Percentiles rank a stretch among this genome's conserved stretches.
Conservation (phyloP, 805 yeast species). For the Starmerella asiatica region DNA sequence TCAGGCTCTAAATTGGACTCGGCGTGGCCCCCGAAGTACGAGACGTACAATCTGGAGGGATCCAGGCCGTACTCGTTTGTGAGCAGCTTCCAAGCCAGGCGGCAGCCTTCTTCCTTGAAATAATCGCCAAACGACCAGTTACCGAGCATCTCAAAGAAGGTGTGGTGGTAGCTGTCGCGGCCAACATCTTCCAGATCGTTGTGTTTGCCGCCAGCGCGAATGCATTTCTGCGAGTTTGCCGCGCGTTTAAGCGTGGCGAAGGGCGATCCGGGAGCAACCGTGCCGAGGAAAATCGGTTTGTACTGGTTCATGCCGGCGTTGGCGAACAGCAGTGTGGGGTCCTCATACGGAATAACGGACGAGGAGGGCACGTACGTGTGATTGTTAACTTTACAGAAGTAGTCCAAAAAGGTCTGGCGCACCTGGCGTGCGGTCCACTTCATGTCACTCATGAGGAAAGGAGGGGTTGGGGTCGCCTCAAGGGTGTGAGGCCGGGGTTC, state of each 20-base stretch:
- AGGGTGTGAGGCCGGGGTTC: no score
- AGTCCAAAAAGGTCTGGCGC: constrained; percentile 76
- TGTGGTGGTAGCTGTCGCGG: constrained; percentile 93
- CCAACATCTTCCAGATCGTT: constrained; percentile 96
- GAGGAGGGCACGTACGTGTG: constrained; percentile 87
- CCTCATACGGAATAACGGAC: constrained; percentile 94
- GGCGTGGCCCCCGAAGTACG: constrained; percentile 91
- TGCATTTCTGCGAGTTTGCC: constrained; percentile 92
- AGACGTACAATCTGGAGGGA: constrained; percentile 72
- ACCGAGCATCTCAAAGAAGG: constrained; percentile 98
- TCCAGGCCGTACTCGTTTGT: constrained; percentile 74
- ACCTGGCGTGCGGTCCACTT: constrained; percentile 34
- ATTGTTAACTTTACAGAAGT: constrained; percentile 44
- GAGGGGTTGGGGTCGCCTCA: no score
- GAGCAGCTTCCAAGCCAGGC: constrained; percentile 80
- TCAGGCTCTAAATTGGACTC: constrained; percentile 78
- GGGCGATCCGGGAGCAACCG: constrained; percentile 88
- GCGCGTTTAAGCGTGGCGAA: constrained; percentile 78
- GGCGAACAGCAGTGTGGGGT: constrained; percentile 90
- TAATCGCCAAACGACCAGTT: constrained; percentile 99
- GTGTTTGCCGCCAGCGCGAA: constrained; percentile 99
- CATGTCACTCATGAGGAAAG: constrained; percentile 3
- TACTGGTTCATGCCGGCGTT: constrained; percentile 99
- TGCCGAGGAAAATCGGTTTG: constrained; percentile 92
- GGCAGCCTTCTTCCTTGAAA: constrained; percentile 87